Conservation (phyloP, 129 eudicot genomes). For the Solidago caesia region DNA sequence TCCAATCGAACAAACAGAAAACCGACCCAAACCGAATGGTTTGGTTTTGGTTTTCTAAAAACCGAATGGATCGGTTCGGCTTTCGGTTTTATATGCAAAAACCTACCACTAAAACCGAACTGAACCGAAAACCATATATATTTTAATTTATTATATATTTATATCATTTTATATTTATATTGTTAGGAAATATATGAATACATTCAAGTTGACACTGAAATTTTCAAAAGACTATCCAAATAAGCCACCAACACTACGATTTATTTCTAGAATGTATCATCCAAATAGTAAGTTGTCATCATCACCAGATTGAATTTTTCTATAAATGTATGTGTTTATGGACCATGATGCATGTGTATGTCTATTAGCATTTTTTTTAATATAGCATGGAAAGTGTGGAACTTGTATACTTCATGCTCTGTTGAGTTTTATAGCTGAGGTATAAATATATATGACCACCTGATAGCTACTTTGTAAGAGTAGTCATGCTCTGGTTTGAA, state of each 20-base stretch:
- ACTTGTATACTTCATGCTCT: no score
- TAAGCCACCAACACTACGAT: slow-evolving; percentile 62
- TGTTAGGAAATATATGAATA: neutral
- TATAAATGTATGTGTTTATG: slow-evolving; percentile 4
- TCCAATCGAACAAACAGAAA: no score
- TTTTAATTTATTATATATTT: no score
- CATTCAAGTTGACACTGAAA: slow-evolving; percentile 59
- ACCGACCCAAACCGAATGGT: no score
- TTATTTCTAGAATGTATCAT: slow-evolving; percentile 64
- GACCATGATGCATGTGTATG: neutral
- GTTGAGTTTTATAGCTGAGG: neutral
- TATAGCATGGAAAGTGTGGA: no score
- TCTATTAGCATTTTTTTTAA: neutral
- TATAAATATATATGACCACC: neutral
- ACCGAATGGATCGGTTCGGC: no score
- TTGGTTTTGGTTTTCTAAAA: no score
- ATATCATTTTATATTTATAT: no score
- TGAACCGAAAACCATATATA: no score
- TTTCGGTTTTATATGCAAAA: no score
- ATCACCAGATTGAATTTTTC: slow-evolving; percentile 3
- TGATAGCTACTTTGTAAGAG: neutral
- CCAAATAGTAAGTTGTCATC: slow-evolving; percentile 54
- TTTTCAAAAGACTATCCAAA: slow-evolving; percentile 59
- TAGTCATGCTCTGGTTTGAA: neutral
- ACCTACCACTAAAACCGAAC: no score